Evolutionary conservation across 768 basidiomycete genomes (phyloP).

Genomic region (Austroboletus eburneus): DNA sequence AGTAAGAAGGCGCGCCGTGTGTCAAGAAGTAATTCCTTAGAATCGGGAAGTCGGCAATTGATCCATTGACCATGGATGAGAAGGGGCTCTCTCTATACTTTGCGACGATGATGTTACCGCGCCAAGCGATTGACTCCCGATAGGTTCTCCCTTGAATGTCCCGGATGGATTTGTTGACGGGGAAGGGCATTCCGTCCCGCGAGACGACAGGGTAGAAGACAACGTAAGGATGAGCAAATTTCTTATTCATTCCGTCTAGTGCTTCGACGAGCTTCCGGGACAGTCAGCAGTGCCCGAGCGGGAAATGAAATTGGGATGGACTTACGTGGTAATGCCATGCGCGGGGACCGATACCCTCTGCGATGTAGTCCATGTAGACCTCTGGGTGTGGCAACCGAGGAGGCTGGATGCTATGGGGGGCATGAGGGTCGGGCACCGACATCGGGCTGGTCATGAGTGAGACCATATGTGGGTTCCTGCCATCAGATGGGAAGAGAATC

Average conservation of each 20-base stretch:
- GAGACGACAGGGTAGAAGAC: slow-evolving; percentile 75
- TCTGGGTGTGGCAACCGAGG: slow-evolving; percentile 78
- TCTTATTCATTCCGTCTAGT: slow-evolving; percentile 76
- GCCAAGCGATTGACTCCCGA: slow-evolving; percentile 66
- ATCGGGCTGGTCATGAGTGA: slow-evolving; percentile 68
- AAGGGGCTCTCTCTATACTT: slow-evolving; percentile 54
- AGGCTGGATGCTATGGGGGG: slow-evolving; percentile 41
- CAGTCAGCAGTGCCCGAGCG: slow-evolving; percentile 17
- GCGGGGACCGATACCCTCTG: slow-evolving; percentile 61
- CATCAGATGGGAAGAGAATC: slow-evolving; percentile 75
- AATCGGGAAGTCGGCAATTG: slow-evolving; percentile 83
- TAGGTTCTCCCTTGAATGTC: slow-evolving; percentile 67
- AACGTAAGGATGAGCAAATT: slow-evolving; percentile 75
- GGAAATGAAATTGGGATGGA: slow-evolving; percentile 14
- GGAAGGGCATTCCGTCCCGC: slow-evolving; percentile 79
- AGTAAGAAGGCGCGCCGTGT: slow-evolving; percentile 50
- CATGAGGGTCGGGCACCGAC: slow-evolving; percentile 41
- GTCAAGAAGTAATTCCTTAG: slow-evolving; percentile 75
- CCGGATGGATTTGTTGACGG: slow-evolving; percentile 68
- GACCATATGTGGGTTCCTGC: slow-evolving; percentile 69
- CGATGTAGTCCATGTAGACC: slow-evolving; percentile 82
- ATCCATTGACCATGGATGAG: slow-evolving; percentile 58
- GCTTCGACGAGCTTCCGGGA: slow-evolving; percentile 59
- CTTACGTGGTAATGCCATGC: slow-evolving; percentile 73
- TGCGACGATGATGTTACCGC: slow-evolving; percentile 74